Percentiles rank a stretch among this genome's conserved stretches.
Conservation (phyloP, 2,329 filamentous ascomycete genomes). For the Aspergillus thermomutatus region DNA sequence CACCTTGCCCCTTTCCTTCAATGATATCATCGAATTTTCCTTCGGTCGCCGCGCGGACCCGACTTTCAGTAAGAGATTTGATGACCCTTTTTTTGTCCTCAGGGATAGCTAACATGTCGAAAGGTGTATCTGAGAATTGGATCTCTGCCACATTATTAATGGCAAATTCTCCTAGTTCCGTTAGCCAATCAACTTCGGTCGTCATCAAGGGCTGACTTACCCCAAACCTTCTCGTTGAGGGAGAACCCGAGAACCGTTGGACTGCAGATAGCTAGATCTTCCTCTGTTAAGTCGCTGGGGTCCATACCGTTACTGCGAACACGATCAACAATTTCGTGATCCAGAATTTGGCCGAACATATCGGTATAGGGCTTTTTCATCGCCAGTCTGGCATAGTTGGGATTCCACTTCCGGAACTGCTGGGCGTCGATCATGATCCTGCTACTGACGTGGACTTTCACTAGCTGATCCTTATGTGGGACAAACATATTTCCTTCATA, state of each 20-base stretch:
- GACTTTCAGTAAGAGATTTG: not conserved
- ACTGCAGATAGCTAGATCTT: not conserved
- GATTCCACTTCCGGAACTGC: not conserved
- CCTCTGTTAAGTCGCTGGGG: not conserved
- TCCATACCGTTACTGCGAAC: not conserved
- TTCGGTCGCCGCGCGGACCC: not conserved
- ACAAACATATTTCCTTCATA: not conserved
- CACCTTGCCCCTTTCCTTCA: not conserved
- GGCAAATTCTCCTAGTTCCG: not conserved
- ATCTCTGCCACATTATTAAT: not conserved
- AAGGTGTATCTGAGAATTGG: not conserved
- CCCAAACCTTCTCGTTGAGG: not conserved
- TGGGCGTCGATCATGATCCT: not conserved
- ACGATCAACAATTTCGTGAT: not conserved
- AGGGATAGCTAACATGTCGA: not conserved
- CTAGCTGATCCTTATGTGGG: not conserved
- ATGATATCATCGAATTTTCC: not conserved
- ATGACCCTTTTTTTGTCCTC: not conserved
- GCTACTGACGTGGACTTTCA: not conserved
- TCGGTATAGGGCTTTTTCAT: not conserved
- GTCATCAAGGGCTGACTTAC: not conserved
- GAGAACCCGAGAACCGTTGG: not conserved
- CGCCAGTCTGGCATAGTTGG: not conserved
- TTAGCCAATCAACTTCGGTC: not conserved
- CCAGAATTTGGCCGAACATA: not conserved